Conservation (phyloP, 2,329 filamentous ascomycete genomes). For the Trichoderma semiorbis region DNA sequence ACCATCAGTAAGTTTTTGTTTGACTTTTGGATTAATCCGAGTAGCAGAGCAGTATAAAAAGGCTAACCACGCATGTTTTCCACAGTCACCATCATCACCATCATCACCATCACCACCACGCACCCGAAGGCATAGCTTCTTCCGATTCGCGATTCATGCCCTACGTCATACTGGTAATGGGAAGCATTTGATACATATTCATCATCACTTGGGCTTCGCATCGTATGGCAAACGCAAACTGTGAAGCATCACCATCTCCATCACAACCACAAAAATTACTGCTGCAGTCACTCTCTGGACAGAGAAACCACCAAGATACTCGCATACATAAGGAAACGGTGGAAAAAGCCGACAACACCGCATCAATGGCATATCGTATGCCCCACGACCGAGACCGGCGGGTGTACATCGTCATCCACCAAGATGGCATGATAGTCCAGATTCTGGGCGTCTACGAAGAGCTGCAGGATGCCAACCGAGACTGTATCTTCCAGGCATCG, state of each 20-base stretch:
- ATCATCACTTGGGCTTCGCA: not conserved
- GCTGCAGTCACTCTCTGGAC: not conserved
- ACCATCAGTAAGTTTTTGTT: slow-evolving; percentile 58
- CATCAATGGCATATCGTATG: not conserved
- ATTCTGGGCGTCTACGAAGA: slow-evolving; percentile 33
- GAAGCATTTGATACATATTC: not conserved
- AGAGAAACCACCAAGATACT: not conserved
- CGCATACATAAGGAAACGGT: too few species aligned
- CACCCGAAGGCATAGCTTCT: slow-evolving; percentile 43
- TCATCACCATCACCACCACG: slow-evolving; percentile 56
- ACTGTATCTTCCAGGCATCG: slow-evolving; percentile 29
- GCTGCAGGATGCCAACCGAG: slow-evolving; percentile 36
- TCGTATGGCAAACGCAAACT: not conserved
- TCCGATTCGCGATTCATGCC: too few species aligned
- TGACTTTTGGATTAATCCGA: not conserved
- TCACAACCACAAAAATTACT: not conserved
- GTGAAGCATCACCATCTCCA: not conserved
- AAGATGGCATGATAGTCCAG: slow-evolving; percentile 27
- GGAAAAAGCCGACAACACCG: not conserved
- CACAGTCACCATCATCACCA: slow-evolving; percentile 56
- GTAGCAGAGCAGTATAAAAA: not conserved
- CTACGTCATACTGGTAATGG: too few species aligned
- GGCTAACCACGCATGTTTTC: not conserved
- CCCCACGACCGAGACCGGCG: slow-evolving; percentile 17
- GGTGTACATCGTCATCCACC: slow-evolving; percentile 34